Evolutionary conservation across 2,329 filamentous ascomycete genomes (phyloP), one percentile per base, ranked within the genome.

Genomic region (Diaporthe nobilis): DNA sequence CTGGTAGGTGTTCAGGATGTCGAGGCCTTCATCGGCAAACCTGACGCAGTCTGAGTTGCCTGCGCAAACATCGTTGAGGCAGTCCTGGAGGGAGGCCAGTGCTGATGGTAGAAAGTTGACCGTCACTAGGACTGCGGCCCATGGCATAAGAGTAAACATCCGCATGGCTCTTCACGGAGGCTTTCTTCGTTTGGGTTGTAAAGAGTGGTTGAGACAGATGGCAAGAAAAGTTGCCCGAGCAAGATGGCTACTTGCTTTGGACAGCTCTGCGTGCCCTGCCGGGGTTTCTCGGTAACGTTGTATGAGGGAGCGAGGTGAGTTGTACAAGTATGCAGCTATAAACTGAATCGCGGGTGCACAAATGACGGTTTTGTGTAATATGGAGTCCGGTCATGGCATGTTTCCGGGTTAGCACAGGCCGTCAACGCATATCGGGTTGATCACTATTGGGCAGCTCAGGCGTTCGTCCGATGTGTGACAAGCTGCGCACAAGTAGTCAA

Each of bases 51-150:
- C 80, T 22, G 77, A 76, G 55, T 86, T 85, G 71, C 86, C 85
- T 42, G 82, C 82, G 79, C 88, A 90, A 76, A 90, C 84, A 31
- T 81, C 76, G 72, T 85, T 81, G 49, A 91, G 85, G 80, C 89
- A 91, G 53, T 83, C 80, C 74, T 85, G 82, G 58, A 89, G 78
- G 22, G 82, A 77, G 71, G 74, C 73, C 49, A 75, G 70, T 13
- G 39, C 42, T 2, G 68, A 28, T 17, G 63, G 20, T 47, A 68
- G 63, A 31, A 76, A 31, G 20, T 47, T 75, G n/a, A 60, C 53
- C 55, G 73, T 63, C 55, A 53, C 63, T 5, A 68, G 63, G 47
- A 68, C 47, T 39, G 13, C 28, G 22, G 22, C 4, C 31, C 34
- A 10, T 39, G 63, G 31, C 22, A 15, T 1, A 39, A 20, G 37